Evolutionary conservation across 106 monocot species (phyloP), one percentile per base, ranked within the genome.

Genomic region (Platanthera zijinensis): DNA sequence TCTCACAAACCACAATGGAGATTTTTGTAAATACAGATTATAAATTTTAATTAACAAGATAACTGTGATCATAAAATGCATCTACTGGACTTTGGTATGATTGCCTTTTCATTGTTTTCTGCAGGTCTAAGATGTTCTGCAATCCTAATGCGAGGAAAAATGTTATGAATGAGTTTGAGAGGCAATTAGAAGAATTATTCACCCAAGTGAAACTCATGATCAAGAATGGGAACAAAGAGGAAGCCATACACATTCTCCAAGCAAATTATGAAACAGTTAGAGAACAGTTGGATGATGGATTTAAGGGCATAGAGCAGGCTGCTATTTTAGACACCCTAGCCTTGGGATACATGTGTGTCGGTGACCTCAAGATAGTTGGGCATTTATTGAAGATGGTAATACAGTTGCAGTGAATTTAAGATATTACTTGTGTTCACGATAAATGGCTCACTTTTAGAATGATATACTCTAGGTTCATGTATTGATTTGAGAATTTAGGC

Each of bases 191-290:
- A 72, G 87, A 87, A 57, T 80, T 95, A 25, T 89, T 84, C 74
- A 32, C 52, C 64, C 84, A 87, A 81, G 67, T 92, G 18, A 92
- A 78, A 83, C 81, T 47, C 1, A 63, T 89, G 87, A 51, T 92
- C 72, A 74, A 84, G 72, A 82, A 53, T 52, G 89, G 84, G 18
- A 77, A 88, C 71, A 92, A 81, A 80, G 86, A 83, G 50, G 86
- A 80, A 74, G 95, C 85, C 14, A 45, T 84, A 63, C 67, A 84
- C 81, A 72, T 95, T 57, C 95, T 95, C 82, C 76, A 82, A 74
- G 95, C 92, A 78, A 95, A 92, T 76, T 92, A 86, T 84, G 84
- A 92, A 81, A 53, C 71, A 28, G 92, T 86, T 30, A 92, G 83
- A 81, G 89, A 89, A 68, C 84, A 89, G 52, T 75, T 89, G 32